Evolutionary conservation across 768 basidiomycete genomes (phyloP), one percentile per base, ranked within the genome.

Genomic region (Phlegmacium glaucopus): DNA sequence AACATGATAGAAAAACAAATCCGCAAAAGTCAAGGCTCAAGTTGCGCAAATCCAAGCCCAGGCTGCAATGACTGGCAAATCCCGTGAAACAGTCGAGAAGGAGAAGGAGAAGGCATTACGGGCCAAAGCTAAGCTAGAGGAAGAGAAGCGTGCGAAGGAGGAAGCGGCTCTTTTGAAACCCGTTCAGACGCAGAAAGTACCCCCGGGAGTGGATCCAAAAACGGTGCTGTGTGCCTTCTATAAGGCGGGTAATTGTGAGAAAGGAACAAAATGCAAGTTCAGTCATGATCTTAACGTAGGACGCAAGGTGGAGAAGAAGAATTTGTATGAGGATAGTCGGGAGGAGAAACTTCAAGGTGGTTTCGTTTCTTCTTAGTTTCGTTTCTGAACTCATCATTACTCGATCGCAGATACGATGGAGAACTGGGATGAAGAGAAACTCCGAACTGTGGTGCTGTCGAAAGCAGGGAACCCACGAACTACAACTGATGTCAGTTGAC

Each of bases 191-290:
- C 91, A 93, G 73, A 93, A 90, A 62, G 78, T 98, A 36, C 91
- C 95, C 0, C 92, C 95, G 49, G 95, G 95, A 17, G 92, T 94
- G 39, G 94, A 98, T 67, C 95, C 94, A 22, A 97, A 96, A 77
- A 93, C 90, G 11, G 72, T 98, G 28, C 74, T 98, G 28, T 98
- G 96, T 64, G 85, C 78, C 22, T 97, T 85, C 74, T 94, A 76
- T 77, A 97, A 97, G 70, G 86, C 89, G 10, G 94, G 95, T 4
- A 77, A 70, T 42, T 99, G 95, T 62, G 93, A 95, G 18, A 98
- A 97, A 75, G 95, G 92, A 18, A 82, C 57, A 64, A 92, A 91
- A 72, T 98, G 96, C 73, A 97, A 95, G 75, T 98, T 96, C 71
- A 94, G 93, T 54, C 96, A 99, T 66, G 86, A 98, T 71, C 60